phyloP scores from a whole-genome alignment of 2,329 filamentous ascomycete genomes.

The Aspergillus neotritici region DNA sequence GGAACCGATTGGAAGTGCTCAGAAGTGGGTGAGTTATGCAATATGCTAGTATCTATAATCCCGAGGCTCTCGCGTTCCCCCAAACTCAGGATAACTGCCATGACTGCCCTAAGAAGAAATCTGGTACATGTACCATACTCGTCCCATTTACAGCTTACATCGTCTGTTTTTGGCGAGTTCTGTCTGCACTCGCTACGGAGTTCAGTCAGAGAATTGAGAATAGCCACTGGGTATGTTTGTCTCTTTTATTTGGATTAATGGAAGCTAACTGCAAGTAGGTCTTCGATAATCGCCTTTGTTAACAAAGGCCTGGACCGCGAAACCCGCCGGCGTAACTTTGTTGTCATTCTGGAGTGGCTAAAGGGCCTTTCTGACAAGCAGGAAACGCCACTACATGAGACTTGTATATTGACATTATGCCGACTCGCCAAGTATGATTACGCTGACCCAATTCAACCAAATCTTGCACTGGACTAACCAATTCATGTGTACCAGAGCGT shows the following conservation, averaged over 20 bases:
- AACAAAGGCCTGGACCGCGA: conserved; percentile 43
- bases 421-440: conserved; percentile 62
- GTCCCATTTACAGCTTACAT: conserved; percentile 60
- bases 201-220: conserved; percentile 75
- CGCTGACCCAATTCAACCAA: conserved; percentile 1
- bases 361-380: conserved; percentile 66
- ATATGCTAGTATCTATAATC: conserved; percentile 40
- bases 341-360: conserved; percentile 64
- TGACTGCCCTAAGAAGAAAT: conserved; percentile 65
- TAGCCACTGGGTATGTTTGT: conserved; percentile 61
- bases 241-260: background rate
- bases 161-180: conserved; percentile 67
- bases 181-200: conserved; percentile 76
- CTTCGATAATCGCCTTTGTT: conserved; percentile 63
- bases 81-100: conserved; percentile 62
- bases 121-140: conserved; percentile 59
- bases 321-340: conserved; percentile 58
- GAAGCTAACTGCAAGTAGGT: conserved; percentile 37
- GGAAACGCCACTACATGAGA: conserved; percentile 66
- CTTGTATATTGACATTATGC: conserved; percentile 79
- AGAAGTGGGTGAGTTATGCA: conserved; percentile 33
- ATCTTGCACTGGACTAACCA: conserved; percentile 1
- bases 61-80: conserved; percentile 45
- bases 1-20: conserved; percentile 11
- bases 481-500: conserved; percentile 45